These are phyloP conservation scores for Volvox carteri DNA, from an alignment of 163 green algal genomes.

Conservation along the genomic window DNA sequence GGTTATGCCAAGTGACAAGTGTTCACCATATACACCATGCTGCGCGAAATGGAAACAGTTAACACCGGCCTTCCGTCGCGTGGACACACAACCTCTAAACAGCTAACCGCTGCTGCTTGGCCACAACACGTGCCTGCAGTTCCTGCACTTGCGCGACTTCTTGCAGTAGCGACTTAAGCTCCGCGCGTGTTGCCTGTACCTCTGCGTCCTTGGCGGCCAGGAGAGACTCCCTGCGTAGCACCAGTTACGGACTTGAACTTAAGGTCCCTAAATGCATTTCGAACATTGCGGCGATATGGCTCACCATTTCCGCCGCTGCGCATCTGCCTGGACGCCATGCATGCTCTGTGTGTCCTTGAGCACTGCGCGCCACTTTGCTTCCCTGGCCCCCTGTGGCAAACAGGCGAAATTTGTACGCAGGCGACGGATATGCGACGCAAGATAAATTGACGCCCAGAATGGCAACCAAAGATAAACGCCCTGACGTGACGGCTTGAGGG, in stretches of 20 bases:
- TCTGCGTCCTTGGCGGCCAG: slow-evolving; percentile 64
- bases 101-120: slow-evolving; percentile 44
- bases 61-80: too few species aligned
- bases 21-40: too few species aligned
- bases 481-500: too few species aligned
- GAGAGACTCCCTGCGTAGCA: slow-evolving; percentile 57
- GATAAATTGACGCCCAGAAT: too few species aligned
- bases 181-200: slow-evolving; percentile 53
- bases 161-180: slow-evolving; percentile 63
- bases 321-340: slow-evolving; percentile 42
- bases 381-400: slow-evolving; percentile 15
- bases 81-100: too few species aligned
- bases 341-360: slow-evolving; percentile 59
- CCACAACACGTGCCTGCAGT: slow-evolving; percentile 44
- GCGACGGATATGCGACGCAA: too few species aligned
- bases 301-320: slow-evolving; percentile 44
- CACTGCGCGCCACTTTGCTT: slow-evolving; percentile 61
- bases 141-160: slow-evolving; percentile 55
- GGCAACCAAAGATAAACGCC: too few species aligned
- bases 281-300: background rate
- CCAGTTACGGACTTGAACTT: background rate
- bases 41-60: too few species aligned
- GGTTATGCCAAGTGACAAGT: too few species aligned
- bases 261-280: background rate
- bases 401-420: too few species aligned